Conservation (phyloP, 2,329 filamentous ascomycete genomes). For the Chrysoporthe cubensis region DNA sequence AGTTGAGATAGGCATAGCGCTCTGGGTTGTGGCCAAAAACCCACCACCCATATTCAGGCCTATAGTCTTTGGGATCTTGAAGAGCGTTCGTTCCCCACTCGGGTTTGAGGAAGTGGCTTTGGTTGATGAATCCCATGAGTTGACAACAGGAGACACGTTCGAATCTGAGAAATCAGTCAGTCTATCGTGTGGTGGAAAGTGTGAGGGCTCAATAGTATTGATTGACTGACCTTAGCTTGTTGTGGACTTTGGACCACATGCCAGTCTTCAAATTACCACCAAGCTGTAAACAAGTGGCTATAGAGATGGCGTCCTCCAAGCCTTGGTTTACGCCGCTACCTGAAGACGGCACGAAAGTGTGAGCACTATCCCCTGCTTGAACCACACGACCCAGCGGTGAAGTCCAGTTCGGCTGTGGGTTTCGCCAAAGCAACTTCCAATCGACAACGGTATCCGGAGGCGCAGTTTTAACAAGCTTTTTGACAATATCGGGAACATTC, state of each 20-base stretch:
- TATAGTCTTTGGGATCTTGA: slow-evolving; percentile 18
- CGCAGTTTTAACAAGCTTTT: slow-evolving; percentile 32
- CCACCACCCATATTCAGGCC: slow-evolving; percentile 30
- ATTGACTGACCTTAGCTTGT: slow-evolving; percentile 19
- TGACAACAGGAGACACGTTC: slow-evolving; percentile 31
- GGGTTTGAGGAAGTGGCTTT: slow-evolving; percentile 30
- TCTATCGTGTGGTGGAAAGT: not conserved
- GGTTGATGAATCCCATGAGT: slow-evolving; percentile 30
- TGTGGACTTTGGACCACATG: slow-evolving; percentile 17
- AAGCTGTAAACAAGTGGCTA: slow-evolving; percentile 46
- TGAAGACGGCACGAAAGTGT: slow-evolving; percentile 45
- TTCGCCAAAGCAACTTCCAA: slow-evolving; percentile 36
- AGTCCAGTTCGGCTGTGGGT: slow-evolving; percentile 38
- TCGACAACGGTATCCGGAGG: slow-evolving; percentile 34
- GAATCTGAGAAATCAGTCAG: slow-evolving; percentile 8
- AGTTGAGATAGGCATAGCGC: slow-evolving; percentile 21
- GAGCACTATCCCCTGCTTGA: slow-evolving; percentile 46
- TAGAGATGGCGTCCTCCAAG: slow-evolving; percentile 45
- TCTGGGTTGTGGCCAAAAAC: slow-evolving; percentile 32
- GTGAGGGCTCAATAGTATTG: not conserved
- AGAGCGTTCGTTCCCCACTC: slow-evolving; percentile 26
- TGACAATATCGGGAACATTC: slow-evolving; percentile 46
- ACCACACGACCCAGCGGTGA: slow-evolving; percentile 40
- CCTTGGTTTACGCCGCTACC: slow-evolving; percentile 45
- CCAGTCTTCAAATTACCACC: slow-evolving; percentile 44